phyloP scores from a whole-genome alignment of 2,329 filamentous ascomycete species.

The Colletotrichum trifolii region DNA sequence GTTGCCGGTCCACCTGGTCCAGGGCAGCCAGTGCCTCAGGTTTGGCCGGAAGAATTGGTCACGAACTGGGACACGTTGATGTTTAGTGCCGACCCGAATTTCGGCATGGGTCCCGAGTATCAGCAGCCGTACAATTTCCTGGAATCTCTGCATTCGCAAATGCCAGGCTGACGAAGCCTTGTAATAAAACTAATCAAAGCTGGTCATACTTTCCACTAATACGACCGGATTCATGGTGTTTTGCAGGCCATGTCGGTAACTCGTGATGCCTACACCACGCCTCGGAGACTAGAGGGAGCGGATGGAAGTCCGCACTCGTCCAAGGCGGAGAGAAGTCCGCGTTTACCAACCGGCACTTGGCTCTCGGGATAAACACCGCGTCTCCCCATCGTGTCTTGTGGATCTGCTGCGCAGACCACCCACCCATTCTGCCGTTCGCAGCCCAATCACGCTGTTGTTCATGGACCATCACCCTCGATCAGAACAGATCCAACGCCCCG shows the following conservation, averaged over 20 bases:
- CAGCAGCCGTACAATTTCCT: constrained; percentile 41
- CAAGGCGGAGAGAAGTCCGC: constrained; percentile 23
- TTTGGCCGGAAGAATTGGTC: constrained; percentile 26
- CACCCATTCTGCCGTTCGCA: neutral
- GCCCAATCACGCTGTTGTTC: constrained; percentile 18
- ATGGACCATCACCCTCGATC: neutral
- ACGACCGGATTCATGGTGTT: neutral
- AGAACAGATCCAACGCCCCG: too few species aligned
- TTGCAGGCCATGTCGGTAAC: constrained; percentile 5
- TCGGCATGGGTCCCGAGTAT: constrained; percentile 35
- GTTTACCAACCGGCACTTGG: neutral
- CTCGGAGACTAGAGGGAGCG: neutral
- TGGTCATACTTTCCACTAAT: too few species aligned
- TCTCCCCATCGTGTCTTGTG: neutral
- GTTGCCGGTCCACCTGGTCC: neutral
- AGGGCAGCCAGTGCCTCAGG: constrained; percentile 9
- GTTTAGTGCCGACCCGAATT: constrained; percentile 40
- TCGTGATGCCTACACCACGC: constrained; percentile 2
- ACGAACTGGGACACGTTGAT: constrained; percentile 44
- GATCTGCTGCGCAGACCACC: constrained; percentile 3
- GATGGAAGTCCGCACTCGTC: constrained; percentile 14
- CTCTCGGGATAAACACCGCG: constrained; percentile 23
- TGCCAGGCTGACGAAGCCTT: constrained; percentile 38
- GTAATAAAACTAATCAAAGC: neutral
- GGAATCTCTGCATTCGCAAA: constrained; percentile 42